Evolutionary conservation across 495 filamentous ascomycete genomes (phyloP).

Genomic region (Chaetomium fimeti): DNA sequence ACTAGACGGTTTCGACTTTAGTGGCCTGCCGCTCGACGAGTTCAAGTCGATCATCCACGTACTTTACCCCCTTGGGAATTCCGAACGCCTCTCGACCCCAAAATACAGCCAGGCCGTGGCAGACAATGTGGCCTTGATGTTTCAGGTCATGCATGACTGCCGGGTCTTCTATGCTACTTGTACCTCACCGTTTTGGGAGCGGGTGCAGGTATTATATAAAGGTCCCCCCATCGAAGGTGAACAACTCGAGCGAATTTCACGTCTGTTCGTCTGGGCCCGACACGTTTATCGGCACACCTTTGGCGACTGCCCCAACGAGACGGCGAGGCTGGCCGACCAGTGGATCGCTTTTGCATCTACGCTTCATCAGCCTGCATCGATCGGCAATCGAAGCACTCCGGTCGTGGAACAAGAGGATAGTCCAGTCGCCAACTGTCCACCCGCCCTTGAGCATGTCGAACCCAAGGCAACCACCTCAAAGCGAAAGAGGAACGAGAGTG

Average conservation of each 20-base stretch:
- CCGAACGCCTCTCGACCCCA: neutral
- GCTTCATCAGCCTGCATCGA: too few species aligned
- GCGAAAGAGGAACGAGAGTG: too few species aligned
- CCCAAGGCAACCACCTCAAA: too few species aligned
- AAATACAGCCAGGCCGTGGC: neutral
- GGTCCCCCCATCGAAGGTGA: neutral
- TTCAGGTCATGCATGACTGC: slow-evolving; percentile 16
- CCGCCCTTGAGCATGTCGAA: too few species aligned
- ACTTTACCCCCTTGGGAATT: neutral
- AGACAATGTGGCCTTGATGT: slow-evolving; percentile 16
- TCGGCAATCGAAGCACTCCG: too few species aligned
- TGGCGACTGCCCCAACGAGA: neutral
- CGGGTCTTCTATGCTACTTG: neutral
- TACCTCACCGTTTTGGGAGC: slow-evolving; percentile 4
- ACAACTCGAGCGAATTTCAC: neutral
- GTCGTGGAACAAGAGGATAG: too few species aligned
- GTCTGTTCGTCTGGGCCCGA: slow-evolving; percentile 1
- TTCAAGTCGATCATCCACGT: neutral
- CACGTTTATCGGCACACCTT: neutral
- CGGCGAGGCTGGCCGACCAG: slow-evolving; percentile 11
- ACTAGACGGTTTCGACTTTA: slow-evolving; percentile 15
- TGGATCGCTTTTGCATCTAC: slow-evolving; percentile 8
- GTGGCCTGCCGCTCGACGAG: neutral
- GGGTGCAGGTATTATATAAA: neutral
- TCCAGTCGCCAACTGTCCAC: too few species aligned